phyloP scores from a whole-genome alignment of 148 eudicot genomes.

The Chenopodium album region DNA sequence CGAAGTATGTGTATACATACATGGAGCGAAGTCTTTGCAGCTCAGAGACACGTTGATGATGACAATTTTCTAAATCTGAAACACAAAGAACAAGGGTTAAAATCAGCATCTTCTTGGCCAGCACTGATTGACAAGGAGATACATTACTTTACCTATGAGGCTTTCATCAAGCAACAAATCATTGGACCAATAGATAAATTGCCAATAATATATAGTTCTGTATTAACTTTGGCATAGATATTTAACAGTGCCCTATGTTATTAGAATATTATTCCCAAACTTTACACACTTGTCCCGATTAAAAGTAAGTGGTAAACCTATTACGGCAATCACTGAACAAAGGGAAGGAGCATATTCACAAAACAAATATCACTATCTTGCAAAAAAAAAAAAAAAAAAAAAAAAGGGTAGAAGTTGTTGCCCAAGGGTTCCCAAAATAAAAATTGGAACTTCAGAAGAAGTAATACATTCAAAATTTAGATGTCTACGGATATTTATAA shows the following conservation, averaged over 20 bases:
- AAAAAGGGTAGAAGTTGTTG: too few species aligned
- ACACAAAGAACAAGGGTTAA: constrained; percentile 8
- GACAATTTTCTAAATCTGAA: constrained; percentile 47
- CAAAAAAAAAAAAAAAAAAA: not conserved
- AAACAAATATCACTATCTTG: not conserved
- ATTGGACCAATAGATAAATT: not conserved
- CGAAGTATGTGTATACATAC: constrained; percentile 42
- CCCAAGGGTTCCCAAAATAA: too few species aligned
- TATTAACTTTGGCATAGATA: not conserved
- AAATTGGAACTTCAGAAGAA: too few species aligned
- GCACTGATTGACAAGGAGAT: not conserved
- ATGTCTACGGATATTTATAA: too few species aligned
- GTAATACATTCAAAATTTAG: too few species aligned
- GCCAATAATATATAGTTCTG: not conserved
- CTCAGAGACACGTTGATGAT: constrained; percentile 94
- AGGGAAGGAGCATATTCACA: not conserved
- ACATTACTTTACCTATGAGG: not conserved
- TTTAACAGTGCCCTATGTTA: not conserved
- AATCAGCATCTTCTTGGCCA: constrained; percentile 2
- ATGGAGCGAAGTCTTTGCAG: constrained; percentile 95
- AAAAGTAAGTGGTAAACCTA: not conserved
- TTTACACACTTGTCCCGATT: not conserved
- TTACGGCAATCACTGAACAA: not conserved
- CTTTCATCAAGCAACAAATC: not conserved
- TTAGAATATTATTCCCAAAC: not conserved